Base-by-base conservation (phyloP, 176 grass and related monocot species). In the Dactylis glomerata region DNA sequence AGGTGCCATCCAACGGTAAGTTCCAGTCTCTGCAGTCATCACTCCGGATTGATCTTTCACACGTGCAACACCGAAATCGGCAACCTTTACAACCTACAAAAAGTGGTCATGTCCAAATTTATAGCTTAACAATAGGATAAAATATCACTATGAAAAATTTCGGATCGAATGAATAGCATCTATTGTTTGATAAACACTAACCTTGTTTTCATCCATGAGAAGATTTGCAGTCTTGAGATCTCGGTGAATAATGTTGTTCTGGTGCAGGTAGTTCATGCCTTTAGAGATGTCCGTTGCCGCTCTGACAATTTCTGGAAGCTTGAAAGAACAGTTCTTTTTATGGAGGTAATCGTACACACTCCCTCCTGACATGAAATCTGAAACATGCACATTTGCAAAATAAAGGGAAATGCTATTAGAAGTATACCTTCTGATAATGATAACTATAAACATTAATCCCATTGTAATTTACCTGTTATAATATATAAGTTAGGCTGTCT, bases 21-120 rank as follows among this genome's bases (percentile, higher is more conserved):
- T 97, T 79, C 95, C 95, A 17, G 95, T 97, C 88, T 97, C 95
- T 47, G 92, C 92, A 81, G 95, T 97, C 95, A 97, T 97, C 67
- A 94, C 85, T 84, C 92, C 95, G 16, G 92, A 91, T 59, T 93
- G 81, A 78, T 87, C 83, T 93, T 95, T 89, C 65, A 97, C 92
- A 73, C 95, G 92, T 33, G 95, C 91, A 77, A 97, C 95, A 86
- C 95, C 95, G 62, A 97, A 97, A 91, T 97, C 95, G 59, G 90
- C 89, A 78, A 97, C 90, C 84, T 97, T 97, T 40, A 97, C 90
- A 77, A 94, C 87, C 94, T 97, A 74, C 24, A 75, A 28, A 76
- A 4, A 38, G 41, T 26, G 8, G 26, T 32, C 7, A 5, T 62
- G n/a, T 77, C 16, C 41, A 2, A 0, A 77, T 58, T 70, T 23